These are phyloP conservation scores for Termitomyces heimii DNA, from an alignment of 768 basidiomycete species.

Conservation along the genomic window DNA sequence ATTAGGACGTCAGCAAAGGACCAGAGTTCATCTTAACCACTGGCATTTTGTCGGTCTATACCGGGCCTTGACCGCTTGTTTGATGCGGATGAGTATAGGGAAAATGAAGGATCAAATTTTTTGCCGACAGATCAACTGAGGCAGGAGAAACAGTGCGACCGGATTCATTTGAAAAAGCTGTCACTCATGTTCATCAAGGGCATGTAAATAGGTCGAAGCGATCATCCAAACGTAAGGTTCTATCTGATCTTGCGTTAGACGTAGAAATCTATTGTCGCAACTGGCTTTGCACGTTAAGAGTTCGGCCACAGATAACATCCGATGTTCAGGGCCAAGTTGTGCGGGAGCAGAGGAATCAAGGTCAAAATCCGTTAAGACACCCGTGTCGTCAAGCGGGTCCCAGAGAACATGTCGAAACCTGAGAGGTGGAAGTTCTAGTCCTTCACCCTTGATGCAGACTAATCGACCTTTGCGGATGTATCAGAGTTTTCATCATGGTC, in stretches of 20 bases:
- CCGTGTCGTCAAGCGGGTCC: background rate
- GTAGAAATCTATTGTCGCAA: conserved; percentile 3
- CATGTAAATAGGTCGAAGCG: background rate
- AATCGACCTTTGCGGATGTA: background rate
- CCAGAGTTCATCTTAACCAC: background rate
- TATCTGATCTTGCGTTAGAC: conserved; percentile 3
- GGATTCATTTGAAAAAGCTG: background rate
- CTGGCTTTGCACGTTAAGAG: conserved; percentile 8
- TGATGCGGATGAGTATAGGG: background rate
- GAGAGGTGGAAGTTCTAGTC: background rate
- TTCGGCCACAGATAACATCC: background rate
- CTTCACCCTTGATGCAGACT: background rate
- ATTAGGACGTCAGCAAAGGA: too few species aligned
- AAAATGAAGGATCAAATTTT: background rate
- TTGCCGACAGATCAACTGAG: background rate
- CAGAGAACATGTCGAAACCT: conserved; percentile 4
- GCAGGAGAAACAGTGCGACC: background rate
- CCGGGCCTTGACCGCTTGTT: background rate
- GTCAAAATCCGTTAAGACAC: conserved; percentile 12
- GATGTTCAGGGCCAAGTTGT: background rate
- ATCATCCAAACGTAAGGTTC: conserved; percentile 12
- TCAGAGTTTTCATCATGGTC: background rate
- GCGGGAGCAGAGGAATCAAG: background rate
- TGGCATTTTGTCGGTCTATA: background rate
- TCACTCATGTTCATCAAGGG: background rate